These are phyloP conservation scores for Mucor racemosus DNA, from an alignment of 371 early-diverging fungal species.

Conservation along the genomic window DNA sequence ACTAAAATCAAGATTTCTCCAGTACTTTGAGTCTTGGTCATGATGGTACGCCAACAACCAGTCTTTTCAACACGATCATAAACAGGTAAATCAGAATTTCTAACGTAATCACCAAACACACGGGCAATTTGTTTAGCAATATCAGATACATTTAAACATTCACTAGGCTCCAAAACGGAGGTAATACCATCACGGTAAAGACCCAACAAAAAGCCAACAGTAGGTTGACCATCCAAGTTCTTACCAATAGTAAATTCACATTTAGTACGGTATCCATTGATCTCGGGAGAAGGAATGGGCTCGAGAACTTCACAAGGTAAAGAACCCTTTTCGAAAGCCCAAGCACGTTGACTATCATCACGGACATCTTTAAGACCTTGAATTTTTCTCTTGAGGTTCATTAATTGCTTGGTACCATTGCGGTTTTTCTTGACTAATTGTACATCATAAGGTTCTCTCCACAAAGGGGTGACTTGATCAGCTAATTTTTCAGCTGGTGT, in stretches of 20 bases:
- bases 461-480: slow-evolving; percentile 78
- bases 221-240: slow-evolving; percentile 50
- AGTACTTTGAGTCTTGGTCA: slow-evolving; percentile 62
- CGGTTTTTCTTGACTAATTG: slow-evolving; percentile 49
- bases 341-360: slow-evolving; percentile 35
- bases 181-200: slow-evolving; percentile 62
- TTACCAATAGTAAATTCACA: slow-evolving; percentile 80
- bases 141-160: slow-evolving; percentile 51
- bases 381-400: slow-evolving; percentile 35
- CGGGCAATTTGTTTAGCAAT: slow-evolving; percentile 54
- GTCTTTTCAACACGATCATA: slow-evolving; percentile 61
- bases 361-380: slow-evolving; percentile 25
- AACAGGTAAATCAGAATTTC: slow-evolving; percentile 39
- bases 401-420: slow-evolving; percentile 29
- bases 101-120: slow-evolving; percentile 46
- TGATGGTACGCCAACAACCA: slow-evolving; percentile 68
- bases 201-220: slow-evolving; percentile 74
- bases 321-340: slow-evolving; percentile 28
- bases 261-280: slow-evolving; percentile 76
- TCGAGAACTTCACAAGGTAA: slow-evolving; percentile 54
- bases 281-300: slow-evolving; percentile 68
- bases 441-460: slow-evolving; percentile 49
- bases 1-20: slow-evolving; percentile 64
- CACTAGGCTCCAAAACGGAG: slow-evolving; percentile 52
- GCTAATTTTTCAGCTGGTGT: slow-evolving; percentile 66